A percentile compares a stretch with the other conserved stretches of the same genome.
Evolutionary conservation across 139 green algal genomes (phyloP).

Genomic region (Eudorina sp.): DNA sequence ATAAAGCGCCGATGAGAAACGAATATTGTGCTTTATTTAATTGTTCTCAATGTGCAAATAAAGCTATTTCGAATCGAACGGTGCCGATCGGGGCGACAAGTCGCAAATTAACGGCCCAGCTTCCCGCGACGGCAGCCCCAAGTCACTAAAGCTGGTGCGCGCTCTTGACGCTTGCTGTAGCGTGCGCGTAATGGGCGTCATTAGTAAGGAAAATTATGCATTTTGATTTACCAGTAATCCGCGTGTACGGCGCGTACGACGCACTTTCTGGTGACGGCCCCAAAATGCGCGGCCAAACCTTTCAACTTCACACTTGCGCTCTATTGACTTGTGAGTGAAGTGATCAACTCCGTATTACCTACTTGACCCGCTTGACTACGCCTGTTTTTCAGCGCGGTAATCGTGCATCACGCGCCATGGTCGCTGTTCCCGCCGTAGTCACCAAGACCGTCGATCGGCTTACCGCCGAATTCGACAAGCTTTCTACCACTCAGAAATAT

Average conservation of each 20-base stretch:
- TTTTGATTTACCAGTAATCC: neutral
- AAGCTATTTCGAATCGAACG: no score
- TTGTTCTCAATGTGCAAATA: no score
- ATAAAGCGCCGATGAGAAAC: no score
- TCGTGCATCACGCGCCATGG: constrained; percentile 11
- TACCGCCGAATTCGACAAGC: constrained; percentile 43
- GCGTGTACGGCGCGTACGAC: constrained; percentile 6
- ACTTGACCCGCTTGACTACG: neutral
- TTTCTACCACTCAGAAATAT: constrained; percentile 47
- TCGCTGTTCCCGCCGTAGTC: neutral
- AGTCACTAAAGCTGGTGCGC: no score
- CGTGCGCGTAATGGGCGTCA: no score
- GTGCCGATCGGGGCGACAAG: no score
- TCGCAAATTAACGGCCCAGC: no score
- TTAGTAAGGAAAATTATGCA: neutral
- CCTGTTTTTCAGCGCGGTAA: neutral
- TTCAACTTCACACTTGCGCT: neutral
- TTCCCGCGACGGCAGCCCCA: no score
- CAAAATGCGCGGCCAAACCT: neutral
- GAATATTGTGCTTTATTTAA: no score
- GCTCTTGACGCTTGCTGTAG: no score
- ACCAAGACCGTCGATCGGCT: constrained; percentile 18
- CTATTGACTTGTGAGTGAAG: no score
- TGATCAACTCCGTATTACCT: no score
- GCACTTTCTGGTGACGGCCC: neutral